These are phyloP conservation scores for Jamesozyma gamospora DNA, from an alignment of 805 yeast species.

Conservation along the genomic window DNA sequence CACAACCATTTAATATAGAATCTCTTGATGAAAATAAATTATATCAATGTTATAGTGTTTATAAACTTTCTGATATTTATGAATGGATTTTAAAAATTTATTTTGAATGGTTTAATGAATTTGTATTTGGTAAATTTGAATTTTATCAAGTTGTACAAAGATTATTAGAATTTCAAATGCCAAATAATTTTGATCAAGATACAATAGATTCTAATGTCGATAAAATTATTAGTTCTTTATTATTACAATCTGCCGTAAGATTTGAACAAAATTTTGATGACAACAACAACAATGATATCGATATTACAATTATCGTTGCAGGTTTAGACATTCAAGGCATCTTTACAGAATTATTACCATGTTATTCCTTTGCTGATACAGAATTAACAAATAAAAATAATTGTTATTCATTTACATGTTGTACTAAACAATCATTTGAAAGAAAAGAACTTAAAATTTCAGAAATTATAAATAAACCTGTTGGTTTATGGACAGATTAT, in stretches of 20 bases:
- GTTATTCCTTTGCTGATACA: conserved; percentile 24
- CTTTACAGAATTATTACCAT: conserved; percentile 28
- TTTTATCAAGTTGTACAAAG: conserved; percentile 44
- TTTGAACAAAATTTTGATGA: conserved; percentile 25
- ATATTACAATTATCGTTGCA: conserved; percentile 28
- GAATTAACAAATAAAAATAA: conserved; percentile 35
- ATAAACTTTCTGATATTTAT: conserved; percentile 40
- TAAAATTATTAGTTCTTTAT: conserved; percentile 36
- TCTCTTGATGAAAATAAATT: conserved; percentile 41
- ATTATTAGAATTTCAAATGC: conserved; percentile 41
- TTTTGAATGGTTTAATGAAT: conserved; percentile 44
- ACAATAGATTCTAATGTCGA: conserved; percentile 42
- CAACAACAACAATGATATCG: conserved; percentile 18
- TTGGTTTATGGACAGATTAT: conserved; percentile 54
- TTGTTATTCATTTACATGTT: conserved; percentile 36
- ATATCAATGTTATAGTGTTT: conserved; percentile 36
- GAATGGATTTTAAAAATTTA: conserved; percentile 44
- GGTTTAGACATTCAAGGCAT: conserved; percentile 30
- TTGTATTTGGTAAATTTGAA: conserved; percentile 39
- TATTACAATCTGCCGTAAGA: conserved; percentile 34
- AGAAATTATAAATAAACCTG: conserved; percentile 28
- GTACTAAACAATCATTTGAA: conserved; percentile 5
- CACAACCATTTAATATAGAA: conserved; percentile 46
- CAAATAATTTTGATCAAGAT: conserved; percentile 40
- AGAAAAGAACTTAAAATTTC: conserved; percentile 26